Base-by-base conservation (phyloP, 805 yeast species). In the Clavispora carvajalis region DNA sequence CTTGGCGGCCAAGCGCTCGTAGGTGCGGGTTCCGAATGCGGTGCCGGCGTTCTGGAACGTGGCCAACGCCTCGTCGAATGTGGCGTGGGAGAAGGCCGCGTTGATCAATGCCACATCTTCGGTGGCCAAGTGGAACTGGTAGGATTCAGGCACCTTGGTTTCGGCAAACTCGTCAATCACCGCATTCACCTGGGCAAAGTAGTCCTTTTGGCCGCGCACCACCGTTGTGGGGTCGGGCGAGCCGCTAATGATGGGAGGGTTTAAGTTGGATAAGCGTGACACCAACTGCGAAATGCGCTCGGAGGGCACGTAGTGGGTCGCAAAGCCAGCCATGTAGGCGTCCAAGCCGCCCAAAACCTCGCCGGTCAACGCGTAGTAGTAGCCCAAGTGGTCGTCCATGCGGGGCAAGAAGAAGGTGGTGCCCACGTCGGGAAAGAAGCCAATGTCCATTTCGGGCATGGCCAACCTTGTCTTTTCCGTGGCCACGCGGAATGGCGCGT, bases 391-490 rank as follows among this genome's bases (percentile, higher is more conserved):
- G 38, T 86, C 87, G 53, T 87, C 89, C 45, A 88, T 64, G 48
- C 85, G 77, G 24, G 95, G 89, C 52, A 93, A 69, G 64, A 89
- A 90, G 65, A 87, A 91, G 9, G 95, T 79, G 26, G 95, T 82
- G 33, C 97, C 99, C 10, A 93, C 98, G 62, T 93, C 99, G 16
- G 95, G 95, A 65, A 87, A 85, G 62, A 88, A 87, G 1, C 99
- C 99, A 60, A 93, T 93, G 55, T 86, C 89, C 73, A 95, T 85
- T 65, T 93, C 98, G 7, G 99, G 98, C 99, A 93, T 93, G 46
- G 98, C 96, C 67, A 89, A 76, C 59, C 82, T 75, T 9, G 98
- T 90, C 53, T 77, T 76, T 54, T 91, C 97, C 31, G 96, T 85
- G n/a, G 95, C 95, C 28, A 93, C 69, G 57, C 98, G 79, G 71